Conservation (phyloP, 768 basidiomycete species). For the Floccularia luteovirens region DNA sequence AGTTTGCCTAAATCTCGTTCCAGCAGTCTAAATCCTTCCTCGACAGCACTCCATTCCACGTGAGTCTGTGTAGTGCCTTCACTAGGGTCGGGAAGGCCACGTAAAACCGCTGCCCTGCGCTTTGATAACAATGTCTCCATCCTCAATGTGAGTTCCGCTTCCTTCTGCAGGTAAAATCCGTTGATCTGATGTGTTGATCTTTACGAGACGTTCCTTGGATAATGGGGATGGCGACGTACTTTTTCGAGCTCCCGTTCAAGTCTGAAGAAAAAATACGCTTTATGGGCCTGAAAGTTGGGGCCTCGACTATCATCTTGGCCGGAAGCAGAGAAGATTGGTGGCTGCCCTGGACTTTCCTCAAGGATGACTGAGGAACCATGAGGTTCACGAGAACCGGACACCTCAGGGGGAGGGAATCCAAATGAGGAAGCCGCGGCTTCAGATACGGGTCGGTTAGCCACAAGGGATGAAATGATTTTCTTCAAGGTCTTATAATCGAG, state of each 20-base stretch:
- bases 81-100: slow-evolving; percentile 61
- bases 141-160: slow-evolving; percentile 87
- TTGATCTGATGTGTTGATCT: slow-evolving; percentile 65
- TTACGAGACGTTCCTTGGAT: slow-evolving; percentile 5
- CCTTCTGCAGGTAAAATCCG: slow-evolving; percentile 94
- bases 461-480: slow-evolving; percentile 96
- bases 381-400: slow-evolving; percentile 20
- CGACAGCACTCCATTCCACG: slow-evolving; percentile 92
- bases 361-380: slow-evolving; percentile 17
- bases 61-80: slow-evolving; percentile 55
- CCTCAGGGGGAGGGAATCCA: slow-evolving; percentile 65
- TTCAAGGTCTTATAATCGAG: slow-evolving; percentile 98
- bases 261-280: slow-evolving; percentile 98
- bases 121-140: slow-evolving; percentile 93
- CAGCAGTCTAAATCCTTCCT: slow-evolving; percentile 91
- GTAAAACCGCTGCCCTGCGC: slow-evolving; percentile 73
- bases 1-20: slow-evolving; percentile 93
- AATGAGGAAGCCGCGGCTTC: slow-evolving; percentile 84
- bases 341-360: slow-evolving; percentile 37
- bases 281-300: slow-evolving; percentile 87
- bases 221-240: slow-evolving; percentile 32
- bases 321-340: slow-evolving; percentile 54
- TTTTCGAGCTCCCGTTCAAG: slow-evolving; percentile 96
- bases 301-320: slow-evolving; percentile 68
- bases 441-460: slow-evolving; percentile 81